Evolutionary conservation across 306 rosid species (phyloP).

Genomic region (Vicia sativa): DNA sequence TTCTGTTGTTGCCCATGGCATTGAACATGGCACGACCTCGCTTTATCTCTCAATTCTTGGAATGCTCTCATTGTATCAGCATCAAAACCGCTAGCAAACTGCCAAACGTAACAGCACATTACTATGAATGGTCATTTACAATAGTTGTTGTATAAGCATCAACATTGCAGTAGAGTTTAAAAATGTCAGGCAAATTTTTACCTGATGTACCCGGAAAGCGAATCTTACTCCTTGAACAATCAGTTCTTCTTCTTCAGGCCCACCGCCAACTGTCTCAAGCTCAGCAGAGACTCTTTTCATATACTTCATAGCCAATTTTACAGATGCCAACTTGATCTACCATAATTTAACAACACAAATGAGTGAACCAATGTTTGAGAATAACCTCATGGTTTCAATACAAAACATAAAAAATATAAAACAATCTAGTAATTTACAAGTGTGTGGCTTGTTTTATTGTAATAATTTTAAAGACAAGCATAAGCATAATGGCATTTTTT

Average conservation of each 20-base stretch:
- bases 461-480: background rate
- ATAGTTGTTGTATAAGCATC: background rate
- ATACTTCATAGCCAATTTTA: conserved; percentile 92
- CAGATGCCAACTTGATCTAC: conserved; percentile 95
- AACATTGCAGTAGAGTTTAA: conserved; percentile 12
- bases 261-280: conserved; percentile 82
- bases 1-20: conserved; percentile 81
- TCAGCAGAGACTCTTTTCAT: conserved; percentile 96
- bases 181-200: conserved; percentile 29
- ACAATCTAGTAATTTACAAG: background rate
- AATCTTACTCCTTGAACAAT: conserved; percentile 90
- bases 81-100: conserved; percentile 98
- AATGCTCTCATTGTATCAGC: conserved; percentile 95
- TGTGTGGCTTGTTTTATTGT: background rate
- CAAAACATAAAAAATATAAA: background rate
- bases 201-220: conserved; percentile 99
- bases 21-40: conserved; percentile 81
- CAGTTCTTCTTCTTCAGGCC: conserved; percentile 97
- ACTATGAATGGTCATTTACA: conserved; percentile 3
- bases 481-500: background rate
- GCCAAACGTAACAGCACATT: conserved; percentile 40
- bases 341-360: conserved; percentile 37
- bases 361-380: conserved; percentile 31
- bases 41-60: conserved; percentile 92
- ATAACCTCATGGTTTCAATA: conserved; percentile 5